Percentiles rank a stretch among this genome's conserved stretches.
Evolutionary conservation across 1,284 basidiomycete genomes (phyloP).

Genomic region (Heliocybe sulcata): DNA sequence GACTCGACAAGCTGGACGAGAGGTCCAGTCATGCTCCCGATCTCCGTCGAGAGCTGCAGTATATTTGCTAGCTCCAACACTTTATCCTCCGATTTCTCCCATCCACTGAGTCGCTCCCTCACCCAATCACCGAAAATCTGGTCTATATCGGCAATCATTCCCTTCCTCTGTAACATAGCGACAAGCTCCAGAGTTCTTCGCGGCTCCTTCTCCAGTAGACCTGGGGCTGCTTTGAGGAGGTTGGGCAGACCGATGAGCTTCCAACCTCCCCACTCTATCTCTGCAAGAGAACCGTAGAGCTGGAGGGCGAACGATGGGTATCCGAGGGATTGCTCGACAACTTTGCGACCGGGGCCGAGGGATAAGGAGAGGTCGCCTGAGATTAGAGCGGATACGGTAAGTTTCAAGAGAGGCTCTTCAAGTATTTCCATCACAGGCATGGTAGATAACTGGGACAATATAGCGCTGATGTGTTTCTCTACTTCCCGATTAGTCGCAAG

Average conservation of each 20-base stretch:
- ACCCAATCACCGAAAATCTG: conserved; percentile 44
- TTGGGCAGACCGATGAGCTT: conserved; percentile 54
- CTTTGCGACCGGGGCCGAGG: conserved; percentile 50
- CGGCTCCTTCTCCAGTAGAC: conserved; percentile 35
- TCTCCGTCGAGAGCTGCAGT: conserved; percentile 41
- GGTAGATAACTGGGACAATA: conserved; percentile 34
- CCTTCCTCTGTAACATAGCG: conserved; percentile 35
- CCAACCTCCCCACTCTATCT: conserved; percentile 69
- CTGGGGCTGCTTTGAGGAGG: conserved; percentile 41
- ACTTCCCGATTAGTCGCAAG: not conserved
- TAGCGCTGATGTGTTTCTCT: conserved; percentile 41
- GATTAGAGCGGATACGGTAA: conserved; percentile 41
- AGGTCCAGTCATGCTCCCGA: conserved; percentile 33
- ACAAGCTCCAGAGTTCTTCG: conserved; percentile 38
- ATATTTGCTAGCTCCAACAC: conserved; percentile 42
- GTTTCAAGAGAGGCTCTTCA: conserved; percentile 38
- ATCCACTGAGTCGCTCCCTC: conserved; percentile 22
- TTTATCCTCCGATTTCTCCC: conserved; percentile 27
- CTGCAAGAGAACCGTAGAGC: conserved; percentile 51
- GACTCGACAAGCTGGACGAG: conserved; percentile 43
- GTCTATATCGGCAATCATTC: conserved; percentile 49
- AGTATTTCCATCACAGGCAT: conserved; percentile 30
- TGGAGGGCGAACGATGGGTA: conserved; percentile 38
- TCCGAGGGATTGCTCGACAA: conserved; percentile 42
- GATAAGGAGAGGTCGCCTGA: conserved; percentile 62